These are phyloP conservation scores for Arthrobotrys iridis DNA, from an alignment of 2,329 filamentous ascomycete species.

Conservation along the genomic window DNA sequence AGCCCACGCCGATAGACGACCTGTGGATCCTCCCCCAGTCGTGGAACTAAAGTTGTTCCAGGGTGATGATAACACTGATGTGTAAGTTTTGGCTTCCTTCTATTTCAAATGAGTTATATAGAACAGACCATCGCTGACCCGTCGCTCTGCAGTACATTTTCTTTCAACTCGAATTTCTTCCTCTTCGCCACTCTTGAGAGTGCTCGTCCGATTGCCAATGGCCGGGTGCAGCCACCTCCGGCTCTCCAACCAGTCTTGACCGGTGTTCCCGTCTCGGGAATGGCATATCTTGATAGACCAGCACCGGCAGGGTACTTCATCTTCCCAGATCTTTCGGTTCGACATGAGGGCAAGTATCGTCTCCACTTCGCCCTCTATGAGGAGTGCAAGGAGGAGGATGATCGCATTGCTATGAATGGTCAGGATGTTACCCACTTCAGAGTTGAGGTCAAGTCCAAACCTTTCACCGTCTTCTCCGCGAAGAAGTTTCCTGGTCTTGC, in stretches of 20 bases:
- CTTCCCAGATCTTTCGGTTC: conserved; percentile 94
- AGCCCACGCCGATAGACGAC: conserved; percentile 87
- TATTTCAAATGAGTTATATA: neutral
- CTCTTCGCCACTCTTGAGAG: conserved; percentile 91
- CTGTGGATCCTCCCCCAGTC: conserved; percentile 93
- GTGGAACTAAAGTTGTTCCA: conserved; percentile 89
- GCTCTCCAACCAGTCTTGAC: conserved; percentile 85
- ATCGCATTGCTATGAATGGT: conserved; percentile 63
- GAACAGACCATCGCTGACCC: neutral
- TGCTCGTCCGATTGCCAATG: conserved; percentile 82
- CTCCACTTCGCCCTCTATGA: conserved; percentile 93
- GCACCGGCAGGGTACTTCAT: conserved; percentile 87
- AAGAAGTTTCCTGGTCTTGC: conserved; percentile 98
- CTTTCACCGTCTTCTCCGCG: conserved; percentile 91
- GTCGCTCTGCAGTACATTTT: conserved; percentile 73
- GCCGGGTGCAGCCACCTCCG: conserved; percentile 75
- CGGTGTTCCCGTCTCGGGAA: conserved; percentile 91
- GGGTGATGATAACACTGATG: conserved; percentile 65
- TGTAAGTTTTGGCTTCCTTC: conserved; percentile 55
- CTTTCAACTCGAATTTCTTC: conserved; percentile 97
- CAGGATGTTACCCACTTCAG: conserved; percentile 61
- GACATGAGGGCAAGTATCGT: conserved; percentile 93
- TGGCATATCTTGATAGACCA: conserved; percentile 93
- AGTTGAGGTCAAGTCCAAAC: conserved; percentile 85
- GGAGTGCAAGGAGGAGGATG: conserved; percentile 71